Evolutionary conservation across 2,329 filamentous ascomycete species (phyloP).

Genomic region (Fusarium longipes): DNA sequence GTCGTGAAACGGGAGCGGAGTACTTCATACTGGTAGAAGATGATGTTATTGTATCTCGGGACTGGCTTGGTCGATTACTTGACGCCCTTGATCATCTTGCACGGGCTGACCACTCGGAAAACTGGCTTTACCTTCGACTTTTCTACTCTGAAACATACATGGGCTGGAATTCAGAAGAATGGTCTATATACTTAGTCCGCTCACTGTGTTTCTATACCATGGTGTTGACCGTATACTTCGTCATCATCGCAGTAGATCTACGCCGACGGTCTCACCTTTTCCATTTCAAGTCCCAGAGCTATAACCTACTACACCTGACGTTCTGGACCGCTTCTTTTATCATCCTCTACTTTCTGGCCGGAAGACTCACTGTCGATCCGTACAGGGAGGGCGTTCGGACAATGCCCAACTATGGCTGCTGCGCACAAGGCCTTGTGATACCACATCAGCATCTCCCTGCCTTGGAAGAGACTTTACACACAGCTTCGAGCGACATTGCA

Average conservation of each 20-base stretch:
- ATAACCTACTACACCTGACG: conserved; percentile 26
- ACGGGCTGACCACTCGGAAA: conserved; percentile 33
- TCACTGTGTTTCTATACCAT: conserved; percentile 7
- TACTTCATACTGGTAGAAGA: conserved; percentile 51
- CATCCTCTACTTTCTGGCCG: conserved; percentile 46
- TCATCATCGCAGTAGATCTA: conserved; percentile 10
- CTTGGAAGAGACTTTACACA: conserved; percentile 32
- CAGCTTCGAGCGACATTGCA: conserved; percentile 38
- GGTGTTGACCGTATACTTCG: conserved; percentile 29
- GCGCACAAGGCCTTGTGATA: conserved; percentile 51
- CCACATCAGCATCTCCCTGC: conserved; percentile 42
- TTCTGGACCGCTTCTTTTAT: conserved; percentile 45
- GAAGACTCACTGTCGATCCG: conserved; percentile 43
- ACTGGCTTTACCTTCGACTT: conserved; percentile 50
- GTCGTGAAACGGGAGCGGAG: conserved; percentile 34
- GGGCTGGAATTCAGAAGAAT: conserved; percentile 52
- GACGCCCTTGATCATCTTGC: conserved; percentile 26
- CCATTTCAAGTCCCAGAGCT: background rate
- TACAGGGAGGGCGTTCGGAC: conserved; percentile 44
- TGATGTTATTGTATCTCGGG: conserved; percentile 48
- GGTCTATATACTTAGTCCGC: conserved; percentile 41
- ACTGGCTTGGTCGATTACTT: conserved; percentile 46
- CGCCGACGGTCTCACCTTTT: conserved; percentile 1
- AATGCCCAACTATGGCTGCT: conserved; percentile 52
- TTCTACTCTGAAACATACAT: conserved; percentile 52